Evolutionary conservation across 306 rosid genomes (phyloP), one percentile per base, ranked within the genome.

Genomic region (Castanea crenata): DNA sequence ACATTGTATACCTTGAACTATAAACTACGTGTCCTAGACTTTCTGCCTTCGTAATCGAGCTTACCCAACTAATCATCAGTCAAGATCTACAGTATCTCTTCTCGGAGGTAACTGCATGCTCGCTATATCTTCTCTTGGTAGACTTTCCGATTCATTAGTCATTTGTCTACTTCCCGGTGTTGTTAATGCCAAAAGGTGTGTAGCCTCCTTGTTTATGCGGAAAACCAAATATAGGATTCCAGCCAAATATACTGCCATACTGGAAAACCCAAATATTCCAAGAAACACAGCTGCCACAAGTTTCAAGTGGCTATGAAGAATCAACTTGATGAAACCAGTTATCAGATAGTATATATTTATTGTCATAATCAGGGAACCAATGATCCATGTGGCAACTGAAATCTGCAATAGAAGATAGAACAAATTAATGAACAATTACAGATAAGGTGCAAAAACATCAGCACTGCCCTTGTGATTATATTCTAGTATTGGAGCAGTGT

Each of bases 101-200:
- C 90, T 92, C 55, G 89, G 92, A 78, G 99, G 99, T 75, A 95
- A 88, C 68, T 95, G 99, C 99, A 90, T 91, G 91, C 87, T 91
- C 18, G 82, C 91, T 69, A 90, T 90, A 82, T 95, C 97, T 85
- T 93, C 98, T 75, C 96, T 90, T 25, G 88, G 92, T 32, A 86
- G 88, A 69, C 74, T 85, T 69, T 85, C 85, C 44, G 79, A 85
- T 63, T 86, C 91, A 31, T 78, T 82, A 79, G 29, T 69, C 79
- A 71, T 83, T 84, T 90, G 85, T 46, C 78, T 76, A 79, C 79
- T 91, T 81, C 91, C 99, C 5, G 90, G 83, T 58, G 90, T 86
- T 44, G 93, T 88, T 70, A 90, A 82, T 21, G 99, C 85, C 86
- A 93, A 32, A 79, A 93, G 91, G 61, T 81, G 87, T 54, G 92